phyloP scores from a whole-genome alignment of 768 basidiomycete species.

The Amanita rimosa region DNA sequence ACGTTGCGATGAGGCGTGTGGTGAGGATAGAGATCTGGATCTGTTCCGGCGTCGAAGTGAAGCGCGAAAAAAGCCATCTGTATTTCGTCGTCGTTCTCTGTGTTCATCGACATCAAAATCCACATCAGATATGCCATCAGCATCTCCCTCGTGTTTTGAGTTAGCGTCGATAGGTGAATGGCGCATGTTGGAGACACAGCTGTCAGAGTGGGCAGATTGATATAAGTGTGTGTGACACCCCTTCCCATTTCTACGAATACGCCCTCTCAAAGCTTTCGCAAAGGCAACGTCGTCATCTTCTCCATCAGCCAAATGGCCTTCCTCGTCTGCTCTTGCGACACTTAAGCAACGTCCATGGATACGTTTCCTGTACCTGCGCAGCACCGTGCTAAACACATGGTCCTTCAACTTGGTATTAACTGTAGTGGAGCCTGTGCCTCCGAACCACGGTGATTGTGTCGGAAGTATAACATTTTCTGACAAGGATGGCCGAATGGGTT shows the following conservation, averaged over 20 bases:
- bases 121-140: constrained; percentile 31
- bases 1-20: constrained; percentile 12
- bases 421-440: constrained; percentile 84
- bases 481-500: constrained; percentile 26
- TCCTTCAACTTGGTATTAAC: constrained; percentile 94
- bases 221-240: constrained; percentile 28
- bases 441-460: constrained; percentile 49
- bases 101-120: constrained; percentile 21
- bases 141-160: constrained; percentile 9
- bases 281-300: constrained; percentile 13
- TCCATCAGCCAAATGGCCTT: constrained; percentile 27
- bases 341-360: constrained; percentile 26
- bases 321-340: constrained; percentile 39
- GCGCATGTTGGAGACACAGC: constrained; percentile 31
- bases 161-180: constrained; percentile 56
- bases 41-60: constrained; percentile 32
- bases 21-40: constrained; percentile 28
- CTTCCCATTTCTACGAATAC: constrained; percentile 23
- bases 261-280: constrained; percentile 16
- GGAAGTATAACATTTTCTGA: constrained; percentile 27
- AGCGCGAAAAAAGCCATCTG: constrained; percentile 16
- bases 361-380: constrained; percentile 60
- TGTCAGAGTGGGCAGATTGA: constrained; percentile 27
- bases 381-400: constrained; percentile 85
- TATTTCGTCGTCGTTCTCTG: constrained; percentile 1